Conservation (phyloP, 768 basidiomycete genomes). For the Boletus reticulatus region DNA sequence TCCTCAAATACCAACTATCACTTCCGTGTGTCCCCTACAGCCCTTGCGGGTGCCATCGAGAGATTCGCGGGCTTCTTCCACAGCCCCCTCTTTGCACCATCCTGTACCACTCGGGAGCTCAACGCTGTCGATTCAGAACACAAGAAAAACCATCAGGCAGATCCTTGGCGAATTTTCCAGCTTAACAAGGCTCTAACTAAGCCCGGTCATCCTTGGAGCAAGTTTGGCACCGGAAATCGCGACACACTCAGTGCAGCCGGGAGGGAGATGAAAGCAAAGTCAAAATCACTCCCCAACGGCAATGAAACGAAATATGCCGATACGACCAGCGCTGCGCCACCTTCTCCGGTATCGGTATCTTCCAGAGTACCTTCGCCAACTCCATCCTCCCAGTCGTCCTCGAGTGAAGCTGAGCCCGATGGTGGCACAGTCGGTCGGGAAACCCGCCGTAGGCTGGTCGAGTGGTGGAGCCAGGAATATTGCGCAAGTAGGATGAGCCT, state of each 20-base stretch:
- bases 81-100: conserved; percentile 84
- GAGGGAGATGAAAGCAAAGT: conserved; percentile 50
- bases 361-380: conserved; percentile 59
- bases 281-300: conserved; percentile 33
- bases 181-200: conserved; percentile 84
- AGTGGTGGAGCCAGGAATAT: conserved; percentile 85
- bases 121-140: conserved; percentile 97
- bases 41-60: conserved; percentile 66
- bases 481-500: conserved; percentile 81
- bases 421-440: conserved; percentile 79
- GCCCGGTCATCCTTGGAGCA: conserved; percentile 80
- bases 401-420: conserved; percentile 65
- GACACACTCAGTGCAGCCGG: conserved; percentile 68
- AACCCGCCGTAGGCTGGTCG: conserved; percentile 70
- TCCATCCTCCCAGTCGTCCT: conserved; percentile 51
- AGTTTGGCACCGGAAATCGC: conserved; percentile 88
- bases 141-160: conserved; percentile 91
- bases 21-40: conserved; percentile 65
- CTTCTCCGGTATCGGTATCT: conserved; percentile 47
- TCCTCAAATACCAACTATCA: conserved; percentile 91
- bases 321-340: conserved; percentile 21
- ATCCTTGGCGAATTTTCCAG: conserved; percentile 94
- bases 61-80: conserved; percentile 89
- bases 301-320: conserved; percentile 24
- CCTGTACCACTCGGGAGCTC: conserved; percentile 85